Evolutionary conservation across 2,329 filamentous ascomycete species (phyloP).

Genomic region (Alternaria rosae): DNA sequence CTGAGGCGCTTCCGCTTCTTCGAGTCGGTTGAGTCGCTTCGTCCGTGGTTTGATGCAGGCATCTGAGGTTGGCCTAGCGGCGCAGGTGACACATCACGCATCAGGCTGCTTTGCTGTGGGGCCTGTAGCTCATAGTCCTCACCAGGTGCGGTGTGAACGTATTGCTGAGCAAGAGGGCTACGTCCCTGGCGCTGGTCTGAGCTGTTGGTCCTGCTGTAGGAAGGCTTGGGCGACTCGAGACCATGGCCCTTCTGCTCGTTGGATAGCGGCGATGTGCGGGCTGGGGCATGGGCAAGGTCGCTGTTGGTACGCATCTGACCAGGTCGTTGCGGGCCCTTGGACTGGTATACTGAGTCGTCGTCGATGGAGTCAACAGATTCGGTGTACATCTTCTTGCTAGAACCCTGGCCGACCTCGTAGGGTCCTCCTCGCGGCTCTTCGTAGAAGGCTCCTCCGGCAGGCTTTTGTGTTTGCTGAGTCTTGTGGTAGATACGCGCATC

Average conservation of each 20-base stretch:
- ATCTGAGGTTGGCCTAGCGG: slow-evolving; percentile 28
- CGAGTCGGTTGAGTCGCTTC: slow-evolving; percentile 45
- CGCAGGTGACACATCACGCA: slow-evolving; percentile 46
- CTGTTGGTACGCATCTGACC: slow-evolving; percentile 34
- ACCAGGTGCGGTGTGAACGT: slow-evolving; percentile 45
- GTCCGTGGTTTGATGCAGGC: slow-evolving; percentile 27
- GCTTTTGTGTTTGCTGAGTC: slow-evolving; percentile 62
- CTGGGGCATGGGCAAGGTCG: slow-evolving; percentile 28
- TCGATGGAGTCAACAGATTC: slow-evolving; percentile 49
- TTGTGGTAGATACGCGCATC: slow-evolving; percentile 77
- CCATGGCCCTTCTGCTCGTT: slow-evolving; percentile 31
- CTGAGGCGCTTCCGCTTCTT: slow-evolving; percentile 48
- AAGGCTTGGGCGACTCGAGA: slow-evolving; percentile 41
- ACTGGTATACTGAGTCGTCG: slow-evolving; percentile 45
- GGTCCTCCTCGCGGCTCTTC: slow-evolving; percentile 40
- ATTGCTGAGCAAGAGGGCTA: slow-evolving; percentile 56
- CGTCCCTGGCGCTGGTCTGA: slow-evolving; percentile 46
- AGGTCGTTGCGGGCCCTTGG: slow-evolving; percentile 34
- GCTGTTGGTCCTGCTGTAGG: slow-evolving; percentile 32
- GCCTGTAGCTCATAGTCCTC: slow-evolving; percentile 48
- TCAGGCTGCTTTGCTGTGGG: slow-evolving; percentile 42
- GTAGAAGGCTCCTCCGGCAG: slow-evolving; percentile 55
- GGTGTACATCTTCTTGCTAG: slow-evolving; percentile 39
- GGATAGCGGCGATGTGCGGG: slow-evolving; percentile 41
- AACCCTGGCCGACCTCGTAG: slow-evolving; percentile 32